phyloP scores from a whole-genome alignment of 768 basidiomycete species.

The Candolleomyces aberdarensis region DNA sequence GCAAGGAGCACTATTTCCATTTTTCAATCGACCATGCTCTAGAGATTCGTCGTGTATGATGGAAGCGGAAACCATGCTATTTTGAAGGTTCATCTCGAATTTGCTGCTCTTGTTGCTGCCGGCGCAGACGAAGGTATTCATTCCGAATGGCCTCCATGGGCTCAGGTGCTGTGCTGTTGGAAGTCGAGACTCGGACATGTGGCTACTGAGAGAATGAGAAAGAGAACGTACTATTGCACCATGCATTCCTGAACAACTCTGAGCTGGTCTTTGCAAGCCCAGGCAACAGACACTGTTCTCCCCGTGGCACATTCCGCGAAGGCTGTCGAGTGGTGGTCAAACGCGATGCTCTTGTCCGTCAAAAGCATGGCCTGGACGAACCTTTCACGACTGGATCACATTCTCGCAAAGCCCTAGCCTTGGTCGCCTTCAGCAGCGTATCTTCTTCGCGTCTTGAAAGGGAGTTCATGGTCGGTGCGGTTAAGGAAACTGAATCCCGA shows the following conservation, averaged over 20 bases:
- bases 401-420: conserved; percentile 73
- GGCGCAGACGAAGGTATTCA: conserved; percentile 70
- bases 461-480: conserved; percentile 57
- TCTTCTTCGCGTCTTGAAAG: conserved; percentile 89
- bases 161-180: conserved; percentile 63
- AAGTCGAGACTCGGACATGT: neutral
- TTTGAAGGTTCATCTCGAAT: neutral
- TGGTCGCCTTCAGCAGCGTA: conserved; percentile 76
- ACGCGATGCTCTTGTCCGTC: neutral
- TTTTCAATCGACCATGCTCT: neutral
- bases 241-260: conserved; percentile 76
- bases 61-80: neutral
- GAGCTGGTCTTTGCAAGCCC: conserved; percentile 74
- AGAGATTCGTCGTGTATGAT: neutral
- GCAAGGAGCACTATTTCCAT: neutral
- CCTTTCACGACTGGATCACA: conserved; percentile 79
- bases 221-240: conserved; percentile 64
- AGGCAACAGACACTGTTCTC: conserved; percentile 79
- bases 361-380: conserved; percentile 19
- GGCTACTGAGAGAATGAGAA: neutral
- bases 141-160: conserved; percentile 69
- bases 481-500: neutral
- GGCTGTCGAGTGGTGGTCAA: conserved; percentile 36
- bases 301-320: conserved; percentile 85
- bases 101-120: conserved; percentile 26